Base-by-base conservation (phyloP, 2,329 filamentous ascomycete genomes). In the Plectosphaerella cucumerina region DNA sequence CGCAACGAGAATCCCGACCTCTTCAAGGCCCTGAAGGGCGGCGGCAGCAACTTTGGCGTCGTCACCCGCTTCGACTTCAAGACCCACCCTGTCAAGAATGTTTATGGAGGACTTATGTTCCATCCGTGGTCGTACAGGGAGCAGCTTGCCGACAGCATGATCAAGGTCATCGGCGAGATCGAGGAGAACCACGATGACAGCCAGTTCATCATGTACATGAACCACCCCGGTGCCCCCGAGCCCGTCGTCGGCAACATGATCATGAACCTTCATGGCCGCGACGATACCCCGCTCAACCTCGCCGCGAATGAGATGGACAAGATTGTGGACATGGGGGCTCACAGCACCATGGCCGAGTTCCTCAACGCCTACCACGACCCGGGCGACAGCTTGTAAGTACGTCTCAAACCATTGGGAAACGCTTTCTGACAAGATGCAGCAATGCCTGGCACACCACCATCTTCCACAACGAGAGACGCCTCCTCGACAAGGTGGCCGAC, bases 11-110 rank as follows among this genome's bases (percentile, higher is more conserved):
- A 77, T 51, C 3, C 53, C 0, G 73, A 78, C 47, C 65, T 80
- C 0, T 79, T 63, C 58, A 68, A 65, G 58, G 75, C 75, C 3
- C 62, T 76, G 6, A 67, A 69, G 34, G 71, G 71, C 17, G 51
- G 10, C 50, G 65, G 67, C 8, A 67, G 66, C 44, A 78, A 73
- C 55, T 72, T 73, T 23, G 74, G 71, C 48, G 57, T 66, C 47
- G 56, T 63, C 4, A 66, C 67, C 5, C 52, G 61, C 43, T 64
- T 65, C 49, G 58, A 67, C n/a, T n/a, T n/a, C n/a, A n/a, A n/a
- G n/a, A n/a, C n/a, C n/a, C n/a, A n/a, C n/a, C n/a, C n/a, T n/a
- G n/a, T n/a, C n/a, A n/a, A n/a, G n/a, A n/a, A n/a, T n/a, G n/a
- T n/a, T n/a, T n/a, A n/a, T n/a, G n/a, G n/a, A n/a, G n/a, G n/a